A percentile compares a stretch with the other conserved stretches of the same genome.
phyloP scores from a whole-genome alignment of 495 filamentous ascomycete species.

The Letharia lupina region DNA sequence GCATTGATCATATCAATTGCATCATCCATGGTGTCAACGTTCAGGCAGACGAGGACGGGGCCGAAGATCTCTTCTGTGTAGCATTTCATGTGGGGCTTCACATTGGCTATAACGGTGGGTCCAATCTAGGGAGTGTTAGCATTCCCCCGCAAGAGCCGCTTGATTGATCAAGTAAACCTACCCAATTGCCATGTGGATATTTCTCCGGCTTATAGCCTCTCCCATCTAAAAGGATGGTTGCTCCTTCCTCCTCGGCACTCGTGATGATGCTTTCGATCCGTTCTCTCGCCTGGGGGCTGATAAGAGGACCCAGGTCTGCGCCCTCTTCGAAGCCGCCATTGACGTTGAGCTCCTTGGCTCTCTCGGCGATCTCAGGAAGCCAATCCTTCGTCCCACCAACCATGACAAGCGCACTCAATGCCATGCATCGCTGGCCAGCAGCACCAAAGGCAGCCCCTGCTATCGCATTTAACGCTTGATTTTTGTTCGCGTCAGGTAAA shows the following conservation, averaged over 20 bases:
- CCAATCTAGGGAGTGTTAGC: conserved; percentile 44
- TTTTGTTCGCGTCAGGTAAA: conserved; percentile 95
- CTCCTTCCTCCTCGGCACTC: conserved; percentile 84
- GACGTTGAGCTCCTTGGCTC: conserved; percentile 80
- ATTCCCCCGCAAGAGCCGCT: background rate
- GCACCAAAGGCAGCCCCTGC: conserved; percentile 93
- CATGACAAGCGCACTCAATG: conserved; percentile 85
- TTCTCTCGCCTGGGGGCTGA: conserved; percentile 83
- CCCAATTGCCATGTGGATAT: conserved; percentile 95
- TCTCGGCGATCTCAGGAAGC: conserved; percentile 84
- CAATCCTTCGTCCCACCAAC: conserved; percentile 92
- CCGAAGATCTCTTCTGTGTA: conserved; percentile 98
- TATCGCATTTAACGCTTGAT: conserved; percentile 90
- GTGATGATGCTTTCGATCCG: conserved; percentile 85
- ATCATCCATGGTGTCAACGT: conserved; percentile 35
- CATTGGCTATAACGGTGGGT: conserved; percentile 90
- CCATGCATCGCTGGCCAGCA: conserved; percentile 97
- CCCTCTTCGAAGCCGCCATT: conserved; percentile 93
- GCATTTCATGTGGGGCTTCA: conserved; percentile 85
- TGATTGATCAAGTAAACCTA: conserved; percentile 34
- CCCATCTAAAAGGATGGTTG: conserved; percentile 90
- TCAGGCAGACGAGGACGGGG: conserved; percentile 70
- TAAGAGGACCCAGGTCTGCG: conserved; percentile 93
- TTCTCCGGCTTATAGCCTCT: conserved; percentile 79
- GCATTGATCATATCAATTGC: conserved; percentile 51